Conservation (phyloP, 1,284 basidiomycete species). For the Gymnopus androsaceus region DNA sequence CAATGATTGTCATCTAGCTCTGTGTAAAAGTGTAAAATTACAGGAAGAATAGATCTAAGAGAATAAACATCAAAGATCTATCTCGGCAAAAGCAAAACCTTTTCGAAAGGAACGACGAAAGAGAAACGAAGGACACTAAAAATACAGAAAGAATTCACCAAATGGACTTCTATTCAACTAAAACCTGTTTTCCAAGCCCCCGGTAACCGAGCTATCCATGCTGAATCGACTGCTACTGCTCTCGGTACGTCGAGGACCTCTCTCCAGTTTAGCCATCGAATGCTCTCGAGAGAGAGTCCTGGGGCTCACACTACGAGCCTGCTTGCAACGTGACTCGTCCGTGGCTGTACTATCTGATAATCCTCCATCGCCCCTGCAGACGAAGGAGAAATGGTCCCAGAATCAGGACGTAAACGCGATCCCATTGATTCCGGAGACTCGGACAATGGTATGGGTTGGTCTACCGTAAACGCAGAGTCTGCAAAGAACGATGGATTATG, state of each 20-base stretch:
- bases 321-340: no score
- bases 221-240: conserved; percentile 6
- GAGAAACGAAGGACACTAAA: neutral
- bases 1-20: no score
- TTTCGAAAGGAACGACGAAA: neutral
- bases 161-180: neutral
- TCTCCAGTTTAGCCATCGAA: conserved; percentile 3
- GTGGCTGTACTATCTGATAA: neutral
- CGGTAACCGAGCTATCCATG: conserved; percentile 1
- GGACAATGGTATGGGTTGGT: conserved; percentile 1
- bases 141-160: neutral
- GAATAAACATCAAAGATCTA: no score
- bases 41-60: no score
- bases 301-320: conserved; percentile 1
- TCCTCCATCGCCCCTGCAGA: neutral
- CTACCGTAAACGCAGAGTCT: neutral
- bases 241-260: conserved; percentile 1
- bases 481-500: conserved; percentile 16
- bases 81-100: no score
- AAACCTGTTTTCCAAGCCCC: neutral
- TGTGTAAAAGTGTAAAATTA: no score
- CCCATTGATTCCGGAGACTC: conserved; percentile 13
- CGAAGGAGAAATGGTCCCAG: neutral
- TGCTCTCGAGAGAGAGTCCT: conserved; percentile 4
- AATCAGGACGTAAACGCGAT: conserved; percentile 9